These are phyloP conservation scores for Musa balbisiana DNA, from an alignment of 202 grass and related monocot genomes.

Conservation along the genomic window DNA sequence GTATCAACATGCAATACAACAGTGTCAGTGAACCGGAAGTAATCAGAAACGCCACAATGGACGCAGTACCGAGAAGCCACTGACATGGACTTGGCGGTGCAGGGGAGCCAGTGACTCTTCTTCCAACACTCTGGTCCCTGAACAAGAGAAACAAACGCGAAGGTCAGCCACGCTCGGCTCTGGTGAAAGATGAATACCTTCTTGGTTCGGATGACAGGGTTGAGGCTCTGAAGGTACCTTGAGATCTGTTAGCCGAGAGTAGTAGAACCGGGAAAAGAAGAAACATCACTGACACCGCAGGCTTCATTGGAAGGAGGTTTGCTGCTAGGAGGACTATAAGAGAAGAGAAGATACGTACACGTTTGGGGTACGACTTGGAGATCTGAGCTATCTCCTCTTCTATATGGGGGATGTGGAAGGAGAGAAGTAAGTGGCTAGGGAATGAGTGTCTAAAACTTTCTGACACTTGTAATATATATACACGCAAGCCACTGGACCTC, in stretches of 20 bases:
- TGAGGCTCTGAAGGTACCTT: constrained; percentile 36
- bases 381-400: neutral
- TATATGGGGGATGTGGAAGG: neutral
- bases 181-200: neutral
- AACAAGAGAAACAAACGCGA: constrained; percentile 4
- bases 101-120: constrained; percentile 25
- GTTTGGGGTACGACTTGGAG: neutral
- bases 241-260: constrained; percentile 34
- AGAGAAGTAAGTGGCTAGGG: neutral
- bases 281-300: constrained; percentile 29
- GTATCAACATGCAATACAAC: neutral
- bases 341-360: neutral
- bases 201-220: no score
- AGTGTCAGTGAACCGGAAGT: neutral
- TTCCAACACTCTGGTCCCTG: constrained; percentile 35
- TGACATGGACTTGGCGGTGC: constrained; percentile 32
- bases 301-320: constrained; percentile 38
- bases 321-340: no score
- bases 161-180: neutral
- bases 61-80: constrained; percentile 4
- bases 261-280: constrained; percentile 40
- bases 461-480: neutral
- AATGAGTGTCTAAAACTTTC: neutral
- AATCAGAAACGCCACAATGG: neutral
- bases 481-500: neutral